Conservation (phyloP, 1,284 basidiomycete species). For the Rhodotorula sp. region DNA sequence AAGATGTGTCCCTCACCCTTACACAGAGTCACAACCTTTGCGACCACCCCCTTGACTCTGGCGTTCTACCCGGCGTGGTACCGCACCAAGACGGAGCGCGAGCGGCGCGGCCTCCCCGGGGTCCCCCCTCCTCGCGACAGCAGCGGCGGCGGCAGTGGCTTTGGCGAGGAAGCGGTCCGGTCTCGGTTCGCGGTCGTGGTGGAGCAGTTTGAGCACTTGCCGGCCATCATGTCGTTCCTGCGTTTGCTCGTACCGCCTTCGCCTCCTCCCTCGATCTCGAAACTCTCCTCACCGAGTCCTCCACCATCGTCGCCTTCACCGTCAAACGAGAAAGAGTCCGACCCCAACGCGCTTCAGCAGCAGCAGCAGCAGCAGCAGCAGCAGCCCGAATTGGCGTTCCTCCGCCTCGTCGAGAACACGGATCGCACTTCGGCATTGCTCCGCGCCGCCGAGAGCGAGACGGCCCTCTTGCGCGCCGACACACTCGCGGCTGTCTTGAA, state of each 20-base stretch:
- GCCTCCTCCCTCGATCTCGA: slow-evolving; percentile 37
- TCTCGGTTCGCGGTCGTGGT: slow-evolving; percentile 76
- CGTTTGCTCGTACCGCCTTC: slow-evolving; percentile 54
- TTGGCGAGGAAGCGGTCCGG: slow-evolving; percentile 20
- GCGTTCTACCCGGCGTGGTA: slow-evolving; percentile 49
- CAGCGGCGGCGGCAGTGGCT: not conserved
- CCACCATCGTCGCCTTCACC: not conserved
- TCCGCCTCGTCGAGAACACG: slow-evolving; percentile 84
- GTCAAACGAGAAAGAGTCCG: not conserved
- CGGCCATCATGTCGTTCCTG: slow-evolving; percentile 56
- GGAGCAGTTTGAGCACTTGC: slow-evolving; percentile 84
- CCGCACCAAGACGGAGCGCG: slow-evolving; percentile 40
- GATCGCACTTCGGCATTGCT: slow-evolving; percentile 82
- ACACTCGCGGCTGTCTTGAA: slow-evolving; percentile 75
- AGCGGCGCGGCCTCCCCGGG: slow-evolving; percentile 23
- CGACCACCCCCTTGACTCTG: slow-evolving; percentile 51
- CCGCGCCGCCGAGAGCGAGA: slow-evolving; percentile 69
- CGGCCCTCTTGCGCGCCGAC: slow-evolving; percentile 67
- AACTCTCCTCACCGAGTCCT: not conserved
- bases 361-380: slow-evolving; percentile 26
- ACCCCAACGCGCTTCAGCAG: not conserved
- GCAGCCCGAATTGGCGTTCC: slow-evolving; percentile 47
- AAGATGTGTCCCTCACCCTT: not conserved
- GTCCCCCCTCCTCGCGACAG: slow-evolving; percentile 48
- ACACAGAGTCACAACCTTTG: slow-evolving; percentile 47